Conservation (phyloP, 441 rosid species). For the Euphorbia schlechtendalii region DNA sequence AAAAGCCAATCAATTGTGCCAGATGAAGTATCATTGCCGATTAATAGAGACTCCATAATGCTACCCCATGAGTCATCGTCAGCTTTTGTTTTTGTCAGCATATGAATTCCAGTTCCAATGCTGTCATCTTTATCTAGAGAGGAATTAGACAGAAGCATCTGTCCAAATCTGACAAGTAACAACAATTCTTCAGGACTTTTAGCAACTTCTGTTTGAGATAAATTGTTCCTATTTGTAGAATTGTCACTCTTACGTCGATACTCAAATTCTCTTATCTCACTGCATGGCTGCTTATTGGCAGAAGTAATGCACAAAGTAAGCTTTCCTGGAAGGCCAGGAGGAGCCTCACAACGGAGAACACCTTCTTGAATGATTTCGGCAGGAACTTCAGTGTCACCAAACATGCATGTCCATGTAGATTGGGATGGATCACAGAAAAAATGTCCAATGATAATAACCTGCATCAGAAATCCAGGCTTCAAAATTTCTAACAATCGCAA, state of each 20-base stretch:
- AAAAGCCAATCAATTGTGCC: slow-evolving; percentile 70
- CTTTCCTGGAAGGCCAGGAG: slow-evolving; percentile 67
- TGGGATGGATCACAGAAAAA: slow-evolving; percentile 72
- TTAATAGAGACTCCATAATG: slow-evolving; percentile 42
- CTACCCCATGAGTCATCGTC: slow-evolving; percentile 65
- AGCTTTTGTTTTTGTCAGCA: slow-evolving; percentile 33
- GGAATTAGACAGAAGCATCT: slow-evolving; percentile 50
- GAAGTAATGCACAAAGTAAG: slow-evolving; percentile 69
- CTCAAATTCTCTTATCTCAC: slow-evolving; percentile 71
- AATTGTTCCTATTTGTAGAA: slow-evolving; percentile 28
- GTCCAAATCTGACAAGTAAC: slow-evolving; percentile 60
- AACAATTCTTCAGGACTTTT: slow-evolving; percentile 52
- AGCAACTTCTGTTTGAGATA: slow-evolving; percentile 27
- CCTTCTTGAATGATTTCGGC: slow-evolving; percentile 72
- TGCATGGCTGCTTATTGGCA: slow-evolving; percentile 59
- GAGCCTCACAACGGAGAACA: slow-evolving; percentile 67
- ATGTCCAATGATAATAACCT: slow-evolving; percentile 86
- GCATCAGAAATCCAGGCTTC: slow-evolving; percentile 28
- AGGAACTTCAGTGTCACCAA: slow-evolving; percentile 83
- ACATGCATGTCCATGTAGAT: slow-evolving; percentile 76
- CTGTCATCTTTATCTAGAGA: slow-evolving; percentile 31
- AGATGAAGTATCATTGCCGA: slow-evolving; percentile 55
- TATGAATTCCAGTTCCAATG: slow-evolving; percentile 27
- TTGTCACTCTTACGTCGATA: slow-evolving; percentile 41
- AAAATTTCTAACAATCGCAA: not conserved